Base-by-base conservation (phyloP, 768 basidiomycete species). In the Tricholoma sp. region DNA sequence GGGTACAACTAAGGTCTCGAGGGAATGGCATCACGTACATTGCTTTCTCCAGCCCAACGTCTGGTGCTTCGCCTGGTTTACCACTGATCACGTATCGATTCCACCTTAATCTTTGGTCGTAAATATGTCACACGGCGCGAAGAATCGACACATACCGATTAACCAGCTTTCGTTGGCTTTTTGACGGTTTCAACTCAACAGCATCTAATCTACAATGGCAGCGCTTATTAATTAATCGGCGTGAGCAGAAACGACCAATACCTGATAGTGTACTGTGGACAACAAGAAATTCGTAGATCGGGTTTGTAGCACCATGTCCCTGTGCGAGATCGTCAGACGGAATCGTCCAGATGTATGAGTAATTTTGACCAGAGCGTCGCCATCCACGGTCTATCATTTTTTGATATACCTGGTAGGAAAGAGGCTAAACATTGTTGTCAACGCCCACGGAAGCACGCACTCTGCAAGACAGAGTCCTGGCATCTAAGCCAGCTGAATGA, bases 261-360 rank as follows among this genome's bases (percentile, higher is more conserved):
- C 93, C 83, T 91, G 69, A 98, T 98, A 3, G 96, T 93, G 67
- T 97, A 96, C 62, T 94, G 90, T 0, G 95, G 92, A 68, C 96
- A 98, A 67, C 96, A 98, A 9, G 93, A 88, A 5, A 72, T 68
- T 60, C 76, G 80, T 70, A 95, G 75, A 69, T 95, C 85, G 4
- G 94, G 94, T 60, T 91, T 92, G 71, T 98, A 98, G 64, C 91
- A 85, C 72, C 86, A 94, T 27, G 74, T 76, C 4, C 81, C 81
- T 81, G 49, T 8, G n/a, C 14, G 35, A 27, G 6, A 7, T 32
- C 3, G 39, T 52, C 32, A 54, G 16, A 37, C 24, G 11, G 55
- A 12, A 19, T 39, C 27, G 21, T 18, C 31, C 16, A 8, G 21
- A 35, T n/a, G 12, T 21, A 16, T 35, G 10, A 49, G 7, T 34